Evolutionary conservation across 495 filamentous ascomycete species (phyloP).

Genomic region (Tuber indicum): DNA sequence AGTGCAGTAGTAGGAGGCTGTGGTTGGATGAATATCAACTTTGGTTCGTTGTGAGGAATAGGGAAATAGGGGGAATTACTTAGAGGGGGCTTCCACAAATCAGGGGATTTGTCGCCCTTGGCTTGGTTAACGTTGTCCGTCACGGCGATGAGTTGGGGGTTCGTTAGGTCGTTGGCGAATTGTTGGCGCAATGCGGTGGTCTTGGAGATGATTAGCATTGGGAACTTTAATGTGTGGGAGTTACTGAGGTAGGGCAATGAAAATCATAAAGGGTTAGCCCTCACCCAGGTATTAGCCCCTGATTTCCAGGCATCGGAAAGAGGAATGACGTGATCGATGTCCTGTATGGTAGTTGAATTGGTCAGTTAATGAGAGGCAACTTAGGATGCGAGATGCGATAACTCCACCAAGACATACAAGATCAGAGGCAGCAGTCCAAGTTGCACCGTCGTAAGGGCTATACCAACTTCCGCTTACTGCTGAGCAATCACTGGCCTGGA

Average conservation of each 20-base stretch:
- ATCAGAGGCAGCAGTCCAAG: slow-evolving; percentile 59
- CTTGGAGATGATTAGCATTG: slow-evolving; percentile 42
- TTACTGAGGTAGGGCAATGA: background rate
- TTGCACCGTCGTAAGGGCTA: slow-evolving; percentile 62
- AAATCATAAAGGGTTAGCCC: no score
- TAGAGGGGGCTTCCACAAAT: slow-evolving; percentile 66
- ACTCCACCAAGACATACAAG: slow-evolving; percentile 40
- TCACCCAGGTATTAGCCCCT: slow-evolving; percentile 48
- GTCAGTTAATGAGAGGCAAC: slow-evolving; percentile 2
- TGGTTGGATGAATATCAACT: slow-evolving; percentile 7
- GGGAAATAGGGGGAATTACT: slow-evolving; percentile 38
- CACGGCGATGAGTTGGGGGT: slow-evolving; percentile 66
- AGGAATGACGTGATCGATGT: slow-evolving; percentile 73
- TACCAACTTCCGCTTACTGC: slow-evolving; percentile 57
- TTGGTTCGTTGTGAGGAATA: background rate
- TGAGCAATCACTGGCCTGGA: slow-evolving; percentile 49
- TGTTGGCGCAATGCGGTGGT: slow-evolving; percentile 56
- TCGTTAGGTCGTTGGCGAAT: slow-evolving; percentile 66
- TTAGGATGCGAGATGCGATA: background rate
- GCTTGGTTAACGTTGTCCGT: slow-evolving; percentile 65
- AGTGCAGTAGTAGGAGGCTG: slow-evolving; percentile 61
- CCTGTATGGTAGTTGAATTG: slow-evolving; percentile 30
- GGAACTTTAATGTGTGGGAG: background rate
- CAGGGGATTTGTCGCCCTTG: slow-evolving; percentile 64
- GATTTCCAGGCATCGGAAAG: slow-evolving; percentile 67